Conservation (phyloP, 2,329 filamentous ascomycete genomes). For the Neopestalotiopsis rosae region DNA sequence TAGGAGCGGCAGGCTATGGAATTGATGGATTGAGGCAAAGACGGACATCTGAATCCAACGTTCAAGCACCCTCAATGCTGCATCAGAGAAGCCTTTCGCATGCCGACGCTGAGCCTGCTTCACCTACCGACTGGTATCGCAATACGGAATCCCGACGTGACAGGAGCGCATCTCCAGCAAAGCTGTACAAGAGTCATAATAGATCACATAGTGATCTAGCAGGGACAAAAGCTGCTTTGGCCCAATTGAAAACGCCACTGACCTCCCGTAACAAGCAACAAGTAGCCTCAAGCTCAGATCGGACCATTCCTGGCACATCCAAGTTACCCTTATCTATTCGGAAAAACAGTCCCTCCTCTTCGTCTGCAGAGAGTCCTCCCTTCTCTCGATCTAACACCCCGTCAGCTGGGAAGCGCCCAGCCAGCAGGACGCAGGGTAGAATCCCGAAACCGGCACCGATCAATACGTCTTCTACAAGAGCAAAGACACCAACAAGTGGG, state of each 20-base stretch:
- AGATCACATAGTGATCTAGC: conserved; percentile 68
- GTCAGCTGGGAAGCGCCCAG: conserved; percentile 48
- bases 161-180: conserved; percentile 28
- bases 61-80: conserved; percentile 54
- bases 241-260: conserved; percentile 37
- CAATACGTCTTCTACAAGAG: conserved; percentile 33
- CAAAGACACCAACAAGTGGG: conserved; percentile 50
- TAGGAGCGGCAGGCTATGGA: conserved; percentile 62
- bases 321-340: conserved; percentile 53
- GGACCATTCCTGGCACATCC: conserved; percentile 41
- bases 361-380: conserved; percentile 52
- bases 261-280: conserved; percentile 32
- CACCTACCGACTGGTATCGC: conserved; percentile 60
- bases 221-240: conserved; percentile 38
- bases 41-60: conserved; percentile 74
- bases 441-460: conserved; percentile 39
- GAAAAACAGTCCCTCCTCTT: conserved; percentile 50
- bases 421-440: conserved; percentile 43
- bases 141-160: conserved; percentile 25
- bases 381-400: conserved; percentile 65
- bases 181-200: conserved; percentile 47
- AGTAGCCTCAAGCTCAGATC: conserved; percentile 40
- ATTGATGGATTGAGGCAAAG: conserved; percentile 60
- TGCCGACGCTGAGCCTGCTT: conserved; percentile 62
- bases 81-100: conserved; percentile 63